Evolutionary conservation across 1,284 basidiomycete species (phyloP), one percentile per base, ranked within the genome.

Genomic region (Trametes hirsuta): DNA sequence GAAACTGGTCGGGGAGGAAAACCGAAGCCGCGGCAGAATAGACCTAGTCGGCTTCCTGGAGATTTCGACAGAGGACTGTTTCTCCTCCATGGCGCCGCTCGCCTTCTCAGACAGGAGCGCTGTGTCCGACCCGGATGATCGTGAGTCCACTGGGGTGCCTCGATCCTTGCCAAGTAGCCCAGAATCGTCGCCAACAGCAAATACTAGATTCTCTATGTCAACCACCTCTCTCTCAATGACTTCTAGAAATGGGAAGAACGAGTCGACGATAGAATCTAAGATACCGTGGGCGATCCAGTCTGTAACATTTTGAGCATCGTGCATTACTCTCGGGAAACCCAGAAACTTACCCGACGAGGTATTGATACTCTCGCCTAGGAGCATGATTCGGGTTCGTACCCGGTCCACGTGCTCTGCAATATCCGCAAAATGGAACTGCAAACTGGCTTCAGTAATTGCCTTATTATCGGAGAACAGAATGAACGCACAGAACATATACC

Each of bases 261-360:
- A 88, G 72, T 98, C 96, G 35, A 98, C 94, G 52, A 98, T 88
- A 1, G 95, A 97, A 71, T 98, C 96, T 70, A 98, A 81, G 53
- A 98, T 82, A 15, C 91, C 93, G 73, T 98, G 95, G 0, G 94
- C 94, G 65, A 98, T 94, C 95, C 95, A 98, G 72, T 97, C 94
- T 93, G 71, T 3, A 47, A 22, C 9, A 40, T 14, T 39, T 35
- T 58, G 4, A 52, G 44, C 2, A 18, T 24, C 9, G 1, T 6
- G 12, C 6, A 11, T 12, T 14, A 22, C 22, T 51, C 6, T 40
- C 21, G 21, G 5, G 9, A 21, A 8, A 39, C 4, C 47, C 24
- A 12, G 25, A 18, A 3, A 68, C 82, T 55, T 65, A 89, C 91
- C 89, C 48, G 93, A 87, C 11, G 90, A 87, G 78, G 88, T 84